Conservation (phyloP, 768 basidiomycete species). For the Suillus paluster region DNA sequence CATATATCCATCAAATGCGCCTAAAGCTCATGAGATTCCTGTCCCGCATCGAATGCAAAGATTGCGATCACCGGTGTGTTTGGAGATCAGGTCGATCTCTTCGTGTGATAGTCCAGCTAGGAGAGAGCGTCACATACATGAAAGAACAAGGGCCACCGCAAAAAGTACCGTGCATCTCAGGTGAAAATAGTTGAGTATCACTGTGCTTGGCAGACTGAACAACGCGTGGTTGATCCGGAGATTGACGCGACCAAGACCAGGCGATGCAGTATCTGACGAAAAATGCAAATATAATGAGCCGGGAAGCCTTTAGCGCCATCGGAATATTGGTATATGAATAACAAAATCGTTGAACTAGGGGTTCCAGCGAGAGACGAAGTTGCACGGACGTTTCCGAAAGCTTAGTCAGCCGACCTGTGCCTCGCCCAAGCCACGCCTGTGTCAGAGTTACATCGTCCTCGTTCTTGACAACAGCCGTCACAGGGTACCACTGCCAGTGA, state of each 20-base stretch:
- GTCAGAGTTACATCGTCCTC: not conserved
- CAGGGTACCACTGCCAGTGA: not conserved
- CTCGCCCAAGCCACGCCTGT: no score
- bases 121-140: not conserved
- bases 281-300: not conserved
- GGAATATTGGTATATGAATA: not conserved
- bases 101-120: conserved; percentile 7
- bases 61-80: conserved; percentile 3
- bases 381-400: not conserved
- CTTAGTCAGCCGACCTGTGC: not conserved
- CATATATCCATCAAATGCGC: conserved; percentile 45
- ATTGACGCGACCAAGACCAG: conserved; percentile 33
- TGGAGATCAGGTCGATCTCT: conserved; percentile 11
- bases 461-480: not conserved
- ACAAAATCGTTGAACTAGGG: not conserved
- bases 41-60: not conserved
- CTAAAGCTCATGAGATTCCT: conserved; percentile 28
- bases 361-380: not conserved
- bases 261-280: conserved; percentile 20
- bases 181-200: not conserved
- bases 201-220: not conserved
- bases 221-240: conserved; percentile 14
- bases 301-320: not conserved
- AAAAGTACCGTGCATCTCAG: conserved; percentile 2
- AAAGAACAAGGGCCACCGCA: not conserved